These are phyloP conservation scores for Lagerstroemia speciosa DNA, from an alignment of 345 rosid genomes.

Conservation along the genomic window DNA sequence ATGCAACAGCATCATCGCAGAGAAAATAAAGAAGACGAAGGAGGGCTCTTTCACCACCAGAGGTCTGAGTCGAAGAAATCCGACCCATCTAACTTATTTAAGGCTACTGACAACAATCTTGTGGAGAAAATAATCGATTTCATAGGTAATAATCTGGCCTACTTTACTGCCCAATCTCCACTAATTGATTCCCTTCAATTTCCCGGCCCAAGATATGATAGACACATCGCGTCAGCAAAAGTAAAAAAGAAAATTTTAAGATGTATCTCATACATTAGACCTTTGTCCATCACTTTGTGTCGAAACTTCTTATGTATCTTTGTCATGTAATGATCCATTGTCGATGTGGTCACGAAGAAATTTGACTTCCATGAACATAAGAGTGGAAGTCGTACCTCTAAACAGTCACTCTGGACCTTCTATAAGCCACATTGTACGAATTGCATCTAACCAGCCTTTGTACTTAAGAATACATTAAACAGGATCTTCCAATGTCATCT, in stretches of 20 bases:
- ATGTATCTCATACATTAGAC: background rate
- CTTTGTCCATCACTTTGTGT: slow-evolving; percentile 28
- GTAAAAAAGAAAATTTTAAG: background rate
- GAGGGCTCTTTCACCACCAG: too few relatives aligned
- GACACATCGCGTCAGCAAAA: background rate
- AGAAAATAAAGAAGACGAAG: too few relatives aligned
- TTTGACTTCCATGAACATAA: slow-evolving; percentile 95
- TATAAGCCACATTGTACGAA: slow-evolving; percentile 47
- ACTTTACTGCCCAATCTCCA: background rate
- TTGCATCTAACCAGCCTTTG: slow-evolving; percentile 73
- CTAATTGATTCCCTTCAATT: background rate
- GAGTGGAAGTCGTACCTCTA: slow-evolving; percentile 90
- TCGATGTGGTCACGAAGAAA: slow-evolving; percentile 68
- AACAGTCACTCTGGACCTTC: slow-evolving; percentile 79
- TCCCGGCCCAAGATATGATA: background rate
- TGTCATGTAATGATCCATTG: slow-evolving; percentile 20
- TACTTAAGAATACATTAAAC: slow-evolving; percentile 32
- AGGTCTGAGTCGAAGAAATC: too few relatives aligned
- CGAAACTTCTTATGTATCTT: slow-evolving; percentile 21
- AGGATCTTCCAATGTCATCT: background rate
- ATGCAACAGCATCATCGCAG: too few relatives aligned
- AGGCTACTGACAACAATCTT: slow-evolving; percentile 1
- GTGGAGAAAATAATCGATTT: background rate
- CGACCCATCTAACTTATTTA: background rate
- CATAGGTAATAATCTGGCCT: background rate